Conservation (phyloP, 2,329 filamentous ascomycete genomes). For the Tolypocladium inflatum region DNA sequence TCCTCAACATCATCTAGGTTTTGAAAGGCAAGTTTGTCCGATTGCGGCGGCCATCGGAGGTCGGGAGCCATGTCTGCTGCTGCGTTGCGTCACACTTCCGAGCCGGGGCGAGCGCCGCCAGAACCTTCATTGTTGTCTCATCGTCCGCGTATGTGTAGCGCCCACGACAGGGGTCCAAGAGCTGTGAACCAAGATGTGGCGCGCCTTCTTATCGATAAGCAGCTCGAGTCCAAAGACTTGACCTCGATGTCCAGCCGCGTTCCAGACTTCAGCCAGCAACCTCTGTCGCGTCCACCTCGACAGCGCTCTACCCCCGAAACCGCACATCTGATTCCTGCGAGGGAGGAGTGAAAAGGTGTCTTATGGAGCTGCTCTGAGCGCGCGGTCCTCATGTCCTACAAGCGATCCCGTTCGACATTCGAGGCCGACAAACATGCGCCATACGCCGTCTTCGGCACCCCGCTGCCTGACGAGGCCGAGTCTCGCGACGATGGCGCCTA, state of each 20-base stretch:
- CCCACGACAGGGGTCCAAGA: not conserved
- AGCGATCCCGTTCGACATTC: constrained; percentile 69
- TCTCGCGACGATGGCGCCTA: constrained; percentile 84
- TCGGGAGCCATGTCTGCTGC: not conserved
- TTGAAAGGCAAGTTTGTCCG: not conserved
- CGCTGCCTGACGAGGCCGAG: constrained; percentile 70
- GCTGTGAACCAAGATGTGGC: not conserved
- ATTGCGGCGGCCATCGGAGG: not conserved
- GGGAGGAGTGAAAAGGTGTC: not conserved
- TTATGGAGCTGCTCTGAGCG: not conserved
- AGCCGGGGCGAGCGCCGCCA: not conserved
- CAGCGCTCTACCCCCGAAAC: not conserved
- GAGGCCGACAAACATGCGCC: constrained; percentile 68
- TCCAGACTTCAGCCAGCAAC: not conserved
- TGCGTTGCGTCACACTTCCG: not conserved
- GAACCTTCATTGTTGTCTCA: no score
- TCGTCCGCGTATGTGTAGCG: no score
- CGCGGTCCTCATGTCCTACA: constrained; percentile 54
- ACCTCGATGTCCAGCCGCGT: not conserved
- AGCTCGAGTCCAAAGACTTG: not conserved
- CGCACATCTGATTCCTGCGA: not conserved
- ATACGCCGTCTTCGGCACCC: constrained; percentile 74
- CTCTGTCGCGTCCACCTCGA: not conserved
- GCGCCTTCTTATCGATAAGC: not conserved
- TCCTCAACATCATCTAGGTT: no score